Percentiles rank a stretch among this genome's conserved stretches.
These are phyloP conservation scores for Debaryomyces psychrophilus DNA, from an alignment of 1,139 yeast genomes.

Conservation along the genomic window DNA sequence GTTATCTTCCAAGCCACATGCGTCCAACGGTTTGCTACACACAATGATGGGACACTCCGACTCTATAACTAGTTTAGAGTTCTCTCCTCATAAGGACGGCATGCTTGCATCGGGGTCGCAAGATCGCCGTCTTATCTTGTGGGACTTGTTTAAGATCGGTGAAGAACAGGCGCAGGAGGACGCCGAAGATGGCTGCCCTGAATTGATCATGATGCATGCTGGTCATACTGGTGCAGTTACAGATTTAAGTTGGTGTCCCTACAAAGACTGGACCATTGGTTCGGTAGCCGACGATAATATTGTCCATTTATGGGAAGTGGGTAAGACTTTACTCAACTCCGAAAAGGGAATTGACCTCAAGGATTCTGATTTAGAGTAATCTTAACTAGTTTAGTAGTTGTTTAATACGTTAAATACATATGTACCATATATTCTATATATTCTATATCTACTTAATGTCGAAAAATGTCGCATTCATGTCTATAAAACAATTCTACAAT, in stretches of 20 bases:
- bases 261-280: conserved; percentile 72
- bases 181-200: conserved; percentile 81
- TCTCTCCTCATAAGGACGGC: conserved; percentile 73
- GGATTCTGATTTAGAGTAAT: conserved; percentile 27
- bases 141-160: conserved; percentile 76
- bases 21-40: conserved; percentile 47
- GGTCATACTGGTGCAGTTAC: conserved; percentile 80
- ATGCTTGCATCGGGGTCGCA: conserved; percentile 72
- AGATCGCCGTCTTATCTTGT: conserved; percentile 69
- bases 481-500: background rate
- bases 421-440: background rate
- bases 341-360: conserved; percentile 29
- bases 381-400: background rate
- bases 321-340: conserved; percentile 49
- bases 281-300: conserved; percentile 78
- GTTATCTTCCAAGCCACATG: conserved; percentile 29
- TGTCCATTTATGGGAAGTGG: conserved; percentile 75
- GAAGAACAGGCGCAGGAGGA: conserved; percentile 81
- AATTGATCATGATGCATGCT: conserved; percentile 82
- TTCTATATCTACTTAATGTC: background rate
- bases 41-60: conserved; percentile 80
- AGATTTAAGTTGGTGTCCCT: conserved; percentile 72
- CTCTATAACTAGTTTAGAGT: conserved; percentile 67
- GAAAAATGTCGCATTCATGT: background rate
- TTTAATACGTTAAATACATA: background rate